phyloP scores from a whole-genome alignment of 495 filamentous ascomycete species.

The Talaromyces trachyspermus region DNA sequence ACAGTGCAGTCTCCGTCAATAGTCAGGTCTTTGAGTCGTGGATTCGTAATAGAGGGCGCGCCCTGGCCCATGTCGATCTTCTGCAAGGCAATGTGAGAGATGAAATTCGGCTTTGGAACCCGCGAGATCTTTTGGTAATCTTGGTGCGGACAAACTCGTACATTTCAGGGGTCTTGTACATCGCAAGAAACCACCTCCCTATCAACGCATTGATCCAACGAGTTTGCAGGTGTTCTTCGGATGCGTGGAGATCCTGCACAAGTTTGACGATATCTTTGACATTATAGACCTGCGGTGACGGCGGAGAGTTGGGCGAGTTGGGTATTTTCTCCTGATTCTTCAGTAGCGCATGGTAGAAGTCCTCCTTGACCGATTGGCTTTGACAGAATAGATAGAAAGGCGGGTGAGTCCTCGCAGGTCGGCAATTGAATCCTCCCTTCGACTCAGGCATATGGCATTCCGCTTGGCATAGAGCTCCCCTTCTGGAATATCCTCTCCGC shows the following conservation, averaged over 20 bases:
- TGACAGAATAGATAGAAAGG: constrained; percentile 94
- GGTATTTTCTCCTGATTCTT: constrained; percentile 68
- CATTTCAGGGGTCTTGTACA: constrained; percentile 77
- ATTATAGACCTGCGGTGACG: constrained; percentile 71
- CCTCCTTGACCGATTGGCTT: constrained; percentile 90
- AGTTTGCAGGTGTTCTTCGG: constrained; percentile 85
- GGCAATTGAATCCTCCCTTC: constrained; percentile 57
- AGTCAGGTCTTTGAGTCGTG: constrained; percentile 78
- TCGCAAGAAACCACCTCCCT: constrained; percentile 75
- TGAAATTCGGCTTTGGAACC: constrained; percentile 84
- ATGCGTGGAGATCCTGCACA: constrained; percentile 83
- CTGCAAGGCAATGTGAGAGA: constrained; percentile 71
- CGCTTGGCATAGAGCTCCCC: constrained; percentile 93
- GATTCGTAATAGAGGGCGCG: constrained; percentile 84
- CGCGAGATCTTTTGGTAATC: constrained; percentile 95
- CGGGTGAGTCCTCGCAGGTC: constrained; percentile 53
- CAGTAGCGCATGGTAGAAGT: constrained; percentile 92
- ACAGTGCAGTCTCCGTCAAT: constrained; percentile 82
- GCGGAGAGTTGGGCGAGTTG: constrained; percentile 49
- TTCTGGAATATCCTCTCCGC: constrained; percentile 73
- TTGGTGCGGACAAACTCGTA: constrained; percentile 73
- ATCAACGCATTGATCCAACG: constrained; percentile 91
- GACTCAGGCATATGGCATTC: constrained; percentile 81
- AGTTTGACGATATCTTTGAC: constrained; percentile 77
- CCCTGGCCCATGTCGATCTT: constrained; percentile 80